These are phyloP conservation scores for Baorangia bicolor DNA, from an alignment of 768 basidiomycete species.

Conservation along the genomic window DNA sequence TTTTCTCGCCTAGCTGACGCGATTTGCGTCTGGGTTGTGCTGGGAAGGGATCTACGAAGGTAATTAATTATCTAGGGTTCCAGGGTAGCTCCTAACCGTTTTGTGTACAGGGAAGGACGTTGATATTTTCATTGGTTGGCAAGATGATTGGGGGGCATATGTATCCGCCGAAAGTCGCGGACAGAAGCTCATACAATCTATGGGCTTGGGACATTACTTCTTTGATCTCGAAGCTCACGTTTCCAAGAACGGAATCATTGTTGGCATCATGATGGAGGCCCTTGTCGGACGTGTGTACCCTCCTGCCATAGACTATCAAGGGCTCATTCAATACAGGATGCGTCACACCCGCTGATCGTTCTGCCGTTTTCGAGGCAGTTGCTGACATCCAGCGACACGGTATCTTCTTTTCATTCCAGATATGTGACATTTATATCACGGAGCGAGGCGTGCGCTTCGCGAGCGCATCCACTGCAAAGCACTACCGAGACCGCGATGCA, in stretches of 20 bases:
- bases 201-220: conserved; percentile 28
- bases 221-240: conserved; percentile 31
- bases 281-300: conserved; percentile 26
- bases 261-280: conserved; percentile 34
- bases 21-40: conserved; percentile 14
- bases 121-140: conserved; percentile 29
- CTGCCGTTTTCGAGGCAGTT: conserved; percentile 30
- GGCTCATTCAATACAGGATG: conserved; percentile 19
- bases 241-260: conserved; percentile 26
- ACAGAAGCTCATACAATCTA: conserved; percentile 31
- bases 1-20: conserved; percentile 23
- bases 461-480: conserved; percentile 14
- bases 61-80: neutral
- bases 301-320: neutral
- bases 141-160: conserved; percentile 24
- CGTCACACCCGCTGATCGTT: conserved; percentile 25
- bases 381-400: conserved; percentile 34
- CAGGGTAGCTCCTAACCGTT: neutral
- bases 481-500: conserved; percentile 23
- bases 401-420: conserved; percentile 17
- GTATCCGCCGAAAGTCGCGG: conserved; percentile 28
- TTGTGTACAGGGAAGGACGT: conserved; percentile 24
- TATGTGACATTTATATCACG: conserved; percentile 31
- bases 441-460: conserved; percentile 29
- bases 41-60: conserved; percentile 35